Evolutionary conservation across 2,329 filamentous ascomycete genomes (phyloP).

Genomic region (Pseudogymnoascus sp.): DNA sequence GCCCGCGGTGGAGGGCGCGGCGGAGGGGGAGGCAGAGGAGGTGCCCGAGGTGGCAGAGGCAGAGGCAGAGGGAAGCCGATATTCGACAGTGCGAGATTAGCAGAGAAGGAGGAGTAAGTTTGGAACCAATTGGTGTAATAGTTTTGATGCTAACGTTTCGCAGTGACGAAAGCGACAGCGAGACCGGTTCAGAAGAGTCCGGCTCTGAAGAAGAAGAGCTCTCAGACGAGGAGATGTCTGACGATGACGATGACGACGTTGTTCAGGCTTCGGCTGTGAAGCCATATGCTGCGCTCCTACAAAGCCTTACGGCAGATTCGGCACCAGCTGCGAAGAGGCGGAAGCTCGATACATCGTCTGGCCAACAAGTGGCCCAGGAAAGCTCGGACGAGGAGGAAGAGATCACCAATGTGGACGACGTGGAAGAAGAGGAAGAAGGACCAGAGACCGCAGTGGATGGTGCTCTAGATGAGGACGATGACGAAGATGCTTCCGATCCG

Average conservation of each 20-base stretch:
- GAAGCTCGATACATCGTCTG: constrained; percentile 40
- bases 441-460: constrained; percentile 31
- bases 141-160: constrained; percentile 13
- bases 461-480: constrained; percentile 38
- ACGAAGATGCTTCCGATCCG: constrained; percentile 55
- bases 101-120: constrained; percentile 34
- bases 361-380: constrained; percentile 12
- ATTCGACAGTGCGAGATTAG: constrained; percentile 42
- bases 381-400: constrained; percentile 28
- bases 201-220: constrained; percentile 34
- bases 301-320: constrained; percentile 45
- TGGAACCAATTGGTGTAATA: not conserved
- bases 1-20: constrained; percentile 29
- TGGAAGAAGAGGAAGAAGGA: constrained; percentile 45
- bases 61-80: constrained; percentile 31
- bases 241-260: constrained; percentile 38
- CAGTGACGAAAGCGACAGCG: constrained; percentile 25
- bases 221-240: constrained; percentile 39
- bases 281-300: constrained; percentile 52
- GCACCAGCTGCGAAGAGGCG: constrained; percentile 48
- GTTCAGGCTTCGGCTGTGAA: constrained; percentile 32
- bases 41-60: constrained; percentile 24
- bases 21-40: constrained; percentile 24
- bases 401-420: constrained; percentile 35
- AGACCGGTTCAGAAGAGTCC: constrained; percentile 32